Conservation (phyloP, 78 protist genomes). For the Cavenderia fasciculata region DNA sequence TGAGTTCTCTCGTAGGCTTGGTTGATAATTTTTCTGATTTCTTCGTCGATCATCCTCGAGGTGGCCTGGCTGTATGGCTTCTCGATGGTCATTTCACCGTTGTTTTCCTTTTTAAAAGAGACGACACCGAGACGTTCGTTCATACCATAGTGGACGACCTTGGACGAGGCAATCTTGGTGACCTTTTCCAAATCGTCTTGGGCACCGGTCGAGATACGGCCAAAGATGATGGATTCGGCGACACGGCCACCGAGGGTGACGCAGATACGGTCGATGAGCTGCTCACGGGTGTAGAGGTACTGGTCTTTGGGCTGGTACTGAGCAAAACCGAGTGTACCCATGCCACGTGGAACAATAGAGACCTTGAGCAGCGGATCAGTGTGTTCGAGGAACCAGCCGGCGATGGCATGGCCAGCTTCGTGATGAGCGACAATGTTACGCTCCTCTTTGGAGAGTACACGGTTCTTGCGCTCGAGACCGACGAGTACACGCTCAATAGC, state of each 20-base stretch:
- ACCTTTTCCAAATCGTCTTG: conserved; percentile 93
- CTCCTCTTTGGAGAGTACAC: conserved; percentile 86
- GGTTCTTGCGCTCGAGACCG: conserved; percentile 85
- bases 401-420: conserved; percentile 99
- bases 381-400: conserved; percentile 97
- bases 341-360: conserved; percentile 97
- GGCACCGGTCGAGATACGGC: conserved; percentile 95
- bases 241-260: conserved; percentile 96
- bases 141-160: conserved; percentile 90
- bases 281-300: conserved; percentile 86
- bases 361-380: conserved; percentile 97
- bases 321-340: conserved; percentile 96
- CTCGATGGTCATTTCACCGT: conserved; percentile 41
- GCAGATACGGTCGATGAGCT: conserved; percentile 90
- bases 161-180: conserved; percentile 73
- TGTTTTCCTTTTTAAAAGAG: conserved; percentile 78
- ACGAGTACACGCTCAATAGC: conserved; percentile 95
- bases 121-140: conserved; percentile 85
- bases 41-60: conserved; percentile 85
- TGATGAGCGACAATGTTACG: conserved; percentile 95
- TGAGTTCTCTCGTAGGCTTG: conserved; percentile 70
- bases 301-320: conserved; percentile 96
- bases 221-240: conserved; percentile 90
- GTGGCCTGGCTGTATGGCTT: conserved; percentile 92
- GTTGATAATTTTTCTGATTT: conserved; percentile 77